Evolutionary conservation across 176 grass and related monocot genomes (phyloP).

Genomic region (Phoenix dactylifera): DNA sequence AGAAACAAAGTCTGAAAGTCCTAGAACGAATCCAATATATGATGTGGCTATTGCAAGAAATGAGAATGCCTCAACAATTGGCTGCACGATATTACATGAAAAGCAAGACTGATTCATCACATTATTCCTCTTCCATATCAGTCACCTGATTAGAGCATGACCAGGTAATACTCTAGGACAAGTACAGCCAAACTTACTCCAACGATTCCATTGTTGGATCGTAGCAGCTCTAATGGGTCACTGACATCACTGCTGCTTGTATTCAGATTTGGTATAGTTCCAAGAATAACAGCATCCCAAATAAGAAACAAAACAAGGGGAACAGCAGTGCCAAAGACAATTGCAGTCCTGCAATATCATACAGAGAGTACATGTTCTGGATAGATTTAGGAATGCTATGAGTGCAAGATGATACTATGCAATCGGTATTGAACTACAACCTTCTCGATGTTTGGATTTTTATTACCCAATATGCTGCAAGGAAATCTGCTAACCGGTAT

Average conservation of each 20-base stretch:
- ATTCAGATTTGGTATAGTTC: slow-evolving; percentile 43
- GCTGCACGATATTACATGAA: slow-evolving; percentile 37
- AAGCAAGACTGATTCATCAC: background rate
- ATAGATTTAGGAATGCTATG: no score
- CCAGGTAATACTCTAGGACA: slow-evolving; percentile 10
- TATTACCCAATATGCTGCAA: no score
- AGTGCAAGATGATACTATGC: no score
- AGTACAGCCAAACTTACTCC: slow-evolving; percentile 42
- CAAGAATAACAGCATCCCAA: slow-evolving; percentile 93
- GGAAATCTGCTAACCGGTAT: no score
- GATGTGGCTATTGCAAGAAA: slow-evolving; percentile 95
- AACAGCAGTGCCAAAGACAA: slow-evolving; percentile 73
- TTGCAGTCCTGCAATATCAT: slow-evolving; percentile 51
- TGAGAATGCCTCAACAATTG: slow-evolving; percentile 79
- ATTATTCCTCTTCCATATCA: background rate
- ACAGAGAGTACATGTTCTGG: background rate
- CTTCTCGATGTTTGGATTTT: no score
- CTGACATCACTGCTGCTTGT: slow-evolving; percentile 18
- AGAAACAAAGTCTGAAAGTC: slow-evolving; percentile 77
- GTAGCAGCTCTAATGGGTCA: slow-evolving; percentile 67
- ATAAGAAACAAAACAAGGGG: slow-evolving; percentile 78
- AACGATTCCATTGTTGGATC: slow-evolving; percentile 62
- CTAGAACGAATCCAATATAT: slow-evolving; percentile 93
- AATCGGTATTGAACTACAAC: no score
- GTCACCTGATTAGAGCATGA: background rate